These are phyloP conservation scores for Epichloe sibirici DNA, from an alignment of 2,329 filamentous ascomycete genomes.

Conservation along the genomic window DNA sequence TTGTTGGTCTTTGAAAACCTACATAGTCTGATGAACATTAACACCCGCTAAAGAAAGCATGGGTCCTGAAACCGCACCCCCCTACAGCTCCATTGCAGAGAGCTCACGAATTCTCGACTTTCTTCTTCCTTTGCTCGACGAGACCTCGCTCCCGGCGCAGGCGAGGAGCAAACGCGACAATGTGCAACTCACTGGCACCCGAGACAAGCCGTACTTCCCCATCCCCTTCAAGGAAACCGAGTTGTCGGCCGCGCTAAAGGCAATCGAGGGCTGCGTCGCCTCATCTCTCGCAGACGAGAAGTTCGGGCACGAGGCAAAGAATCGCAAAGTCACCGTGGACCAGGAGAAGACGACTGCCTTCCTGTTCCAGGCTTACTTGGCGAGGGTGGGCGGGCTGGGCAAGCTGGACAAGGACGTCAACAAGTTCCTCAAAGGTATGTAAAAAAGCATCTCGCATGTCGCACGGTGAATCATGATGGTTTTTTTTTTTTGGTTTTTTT, in stretches of 20 bases:
- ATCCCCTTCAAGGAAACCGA: conserved; percentile 37
- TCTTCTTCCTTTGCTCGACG: conserved; percentile 15
- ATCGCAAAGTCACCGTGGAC: conserved; percentile 17
- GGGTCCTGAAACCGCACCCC: background rate
- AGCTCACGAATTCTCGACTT: conserved; percentile 14
- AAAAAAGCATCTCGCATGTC: background rate
- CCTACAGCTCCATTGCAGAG: conserved; percentile 16
- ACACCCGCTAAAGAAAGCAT: background rate
- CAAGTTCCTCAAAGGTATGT: conserved; percentile 2
- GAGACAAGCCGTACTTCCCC: conserved; percentile 30
- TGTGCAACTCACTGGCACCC: conserved; percentile 22
- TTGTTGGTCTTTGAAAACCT: too few relatives aligned
- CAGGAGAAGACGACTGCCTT: conserved; percentile 30
- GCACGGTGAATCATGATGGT: too few relatives aligned
- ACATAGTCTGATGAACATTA: background rate
- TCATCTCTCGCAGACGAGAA: conserved; percentile 19
- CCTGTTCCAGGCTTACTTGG: conserved; percentile 26
- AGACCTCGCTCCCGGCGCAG: conserved; percentile 17
- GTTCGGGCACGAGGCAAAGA: conserved; percentile 3
- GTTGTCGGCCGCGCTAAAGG: conserved; percentile 30
- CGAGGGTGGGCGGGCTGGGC: conserved; percentile 24
- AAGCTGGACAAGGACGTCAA: conserved; percentile 23
- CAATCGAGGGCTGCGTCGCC: conserved; percentile 26
- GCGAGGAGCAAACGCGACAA: conserved; percentile 13
- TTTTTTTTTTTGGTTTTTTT: too few relatives aligned